Evolutionary conservation across 1,139 yeast genomes (phyloP), one percentile per base, ranked within the genome.

Genomic region (Scheffersomyces titani): DNA sequence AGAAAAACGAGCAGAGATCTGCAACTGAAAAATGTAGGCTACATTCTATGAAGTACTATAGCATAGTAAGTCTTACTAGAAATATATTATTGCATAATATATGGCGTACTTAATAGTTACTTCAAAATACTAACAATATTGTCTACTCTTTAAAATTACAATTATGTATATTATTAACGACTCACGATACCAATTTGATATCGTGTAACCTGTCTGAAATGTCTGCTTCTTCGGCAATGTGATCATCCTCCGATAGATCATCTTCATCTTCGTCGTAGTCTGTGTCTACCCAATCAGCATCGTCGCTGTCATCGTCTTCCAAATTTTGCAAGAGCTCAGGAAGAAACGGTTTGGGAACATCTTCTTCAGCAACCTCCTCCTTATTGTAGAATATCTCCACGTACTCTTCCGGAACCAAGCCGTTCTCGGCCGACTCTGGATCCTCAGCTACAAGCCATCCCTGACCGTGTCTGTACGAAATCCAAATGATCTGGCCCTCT

Each of bases 391-490:
- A 64, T 55, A 88, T 76, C 61, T 89, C 89, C 50, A 94, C 97
- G 66, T 92, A 94, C 65, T 91, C 97, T 67, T 93, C 97, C 1
- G 99, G 99, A 6, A 94, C 97, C 54, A 94, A 82, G 1, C 99
- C 99, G 36, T 96, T 90, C 63, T 88, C 90, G 1, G 92, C 93
- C 3, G 89, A 82, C 44, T 72, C 80, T 0, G 92, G 89, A 67
- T 90, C 93, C 64, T 88, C 91, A 0, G 98, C 98, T 52, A 94
- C 98, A 5, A 96, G 80, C 99, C 99, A 94, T 6, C 99, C 99
- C 70, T 94, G 98, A 20, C 98, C 98, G 70, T 94, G 97, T 60
- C 97, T 84, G 71, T 93, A 93, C 58, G 89, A 86, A 44, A 94
- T 89, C 85, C 94, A 89, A 3, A 96, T 85, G 19, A 85, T 72